Percentiles rank a stretch among this genome's conserved stretches.
phyloP scores from a whole-genome alignment of 768 basidiomycete species.

The Naganishia onofrii region DNA sequence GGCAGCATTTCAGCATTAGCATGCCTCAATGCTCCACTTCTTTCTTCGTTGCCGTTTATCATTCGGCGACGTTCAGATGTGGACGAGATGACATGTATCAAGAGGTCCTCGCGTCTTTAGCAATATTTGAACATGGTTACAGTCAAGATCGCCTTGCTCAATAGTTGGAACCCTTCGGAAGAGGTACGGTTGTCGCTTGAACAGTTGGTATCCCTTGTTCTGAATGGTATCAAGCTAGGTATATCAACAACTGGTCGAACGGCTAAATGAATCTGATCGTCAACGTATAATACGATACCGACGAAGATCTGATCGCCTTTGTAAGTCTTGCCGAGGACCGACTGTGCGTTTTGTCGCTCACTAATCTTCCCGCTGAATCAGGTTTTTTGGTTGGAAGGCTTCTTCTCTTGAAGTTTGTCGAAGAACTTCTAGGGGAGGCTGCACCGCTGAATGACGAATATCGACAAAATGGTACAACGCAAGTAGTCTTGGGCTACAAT shows the following conservation, averaged over 20 bases:
- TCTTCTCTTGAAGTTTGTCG: not conserved
- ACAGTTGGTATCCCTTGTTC: not conserved
- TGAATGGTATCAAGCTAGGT: not conserved
- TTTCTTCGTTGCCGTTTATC: too few species aligned
- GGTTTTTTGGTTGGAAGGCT: conserved; percentile 14
- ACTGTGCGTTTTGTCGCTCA: too few species aligned
- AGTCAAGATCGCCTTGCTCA: not conserved
- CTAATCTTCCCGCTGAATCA: not conserved
- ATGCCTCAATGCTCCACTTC: too few species aligned
- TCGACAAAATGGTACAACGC: not conserved
- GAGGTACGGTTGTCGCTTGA: not conserved
- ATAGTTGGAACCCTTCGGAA: not conserved
- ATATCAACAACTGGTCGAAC: conserved; percentile 5
- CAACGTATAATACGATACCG: conserved; percentile 2
- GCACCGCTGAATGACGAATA: not conserved
- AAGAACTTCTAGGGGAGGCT: not conserved
- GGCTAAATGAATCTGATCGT: not conserved
- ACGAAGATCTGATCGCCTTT: not conserved
- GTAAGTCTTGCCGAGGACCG: not conserved
- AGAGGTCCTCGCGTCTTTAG: too few species aligned
- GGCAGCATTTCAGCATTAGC: not conserved
- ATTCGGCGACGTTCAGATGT: too few species aligned
- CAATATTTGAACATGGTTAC: not conserved
- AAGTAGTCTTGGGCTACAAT: not conserved
- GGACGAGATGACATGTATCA: too few species aligned